These are phyloP conservation scores for Pyrenopolyporus hunteri DNA, from an alignment of 495 filamentous ascomycete species.

Conservation along the genomic window DNA sequence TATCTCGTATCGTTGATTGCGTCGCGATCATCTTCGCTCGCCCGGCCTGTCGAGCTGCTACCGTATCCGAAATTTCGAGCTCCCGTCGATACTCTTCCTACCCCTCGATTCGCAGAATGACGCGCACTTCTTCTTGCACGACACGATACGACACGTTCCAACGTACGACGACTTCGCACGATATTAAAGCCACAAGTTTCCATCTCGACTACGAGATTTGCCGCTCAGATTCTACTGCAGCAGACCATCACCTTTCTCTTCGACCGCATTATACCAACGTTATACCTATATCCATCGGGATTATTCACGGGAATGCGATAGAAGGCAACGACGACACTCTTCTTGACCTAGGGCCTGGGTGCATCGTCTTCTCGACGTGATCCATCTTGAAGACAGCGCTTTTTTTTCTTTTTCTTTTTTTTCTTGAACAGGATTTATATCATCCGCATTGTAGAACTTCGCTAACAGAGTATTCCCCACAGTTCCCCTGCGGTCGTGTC, in stretches of 20 bases:
- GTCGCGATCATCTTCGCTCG: constrained; percentile 21
- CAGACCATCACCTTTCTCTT: background rate
- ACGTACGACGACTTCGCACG: background rate
- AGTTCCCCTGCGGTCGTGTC: constrained; percentile 99
- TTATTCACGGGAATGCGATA: constrained; percentile 9
- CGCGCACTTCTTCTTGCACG: constrained; percentile 21
- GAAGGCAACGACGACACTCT: background rate
- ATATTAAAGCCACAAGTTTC: background rate
- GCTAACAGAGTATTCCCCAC: constrained; percentile 47
- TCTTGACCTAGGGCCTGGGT: background rate
- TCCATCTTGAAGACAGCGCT: background rate
- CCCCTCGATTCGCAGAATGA: constrained; percentile 31
- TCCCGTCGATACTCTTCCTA: constrained; percentile 26
- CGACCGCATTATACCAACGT: background rate
- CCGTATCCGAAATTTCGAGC: constrained; percentile 2
- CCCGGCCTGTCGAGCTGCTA: constrained; percentile 6
- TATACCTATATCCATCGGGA: background rate
- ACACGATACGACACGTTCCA: constrained; percentile 11
- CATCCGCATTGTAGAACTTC: background rate
- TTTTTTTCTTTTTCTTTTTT: background rate
- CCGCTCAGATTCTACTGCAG: background rate
- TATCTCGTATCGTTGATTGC: constrained; percentile 18
- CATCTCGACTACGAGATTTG: background rate
- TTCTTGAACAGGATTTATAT: background rate
- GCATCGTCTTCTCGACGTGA: background rate